Base-by-base conservation (phyloP, 2,329 filamentous ascomycete genomes). In the Cladosporium sp. region DNA sequence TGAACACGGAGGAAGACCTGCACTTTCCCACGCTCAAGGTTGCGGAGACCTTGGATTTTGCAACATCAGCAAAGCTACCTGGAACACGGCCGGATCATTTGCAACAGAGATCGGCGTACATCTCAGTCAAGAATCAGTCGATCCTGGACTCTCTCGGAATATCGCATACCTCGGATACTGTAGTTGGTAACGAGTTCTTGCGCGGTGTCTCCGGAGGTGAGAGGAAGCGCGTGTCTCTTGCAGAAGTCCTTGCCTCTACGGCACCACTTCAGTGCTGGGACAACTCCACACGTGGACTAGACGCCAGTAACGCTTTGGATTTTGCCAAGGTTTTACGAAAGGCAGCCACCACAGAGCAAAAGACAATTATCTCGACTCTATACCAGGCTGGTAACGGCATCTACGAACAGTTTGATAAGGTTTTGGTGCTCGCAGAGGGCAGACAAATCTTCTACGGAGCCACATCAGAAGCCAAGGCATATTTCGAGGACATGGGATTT, bases 301-400 rank as follows among this genome's bases (percentile, higher is more conserved):
- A 87, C 60, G 82, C 83, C 1, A 83, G 77, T 61, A 85, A 80
- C 5, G 84, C 82, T 1, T 69, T 85, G 1, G 64, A 68, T 38
- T 67, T 64, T 46, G 59, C 77, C 32, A 82, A 81, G 60, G 77
- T 79, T 1, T 67, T 86, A 13, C 74, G 84, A 5, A 77, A 80
- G 8, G 73, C 86, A 75, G 85, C 83, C 0, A 80, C 86, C 56
- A 74, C 83, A 1, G 69, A 81, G 4, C 80, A 81, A 0, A 69
- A 84, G 3, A 71, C 81, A 0, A 78, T 81, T 0, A 79, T 85
- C 44, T 80, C 84, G 7, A 84, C 82, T 0, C 72, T 86, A 0
- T 87, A 88, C 63, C 85, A 87, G 62, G 84, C 85, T 2, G 82
- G 82, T 4, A 85, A 87, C 51, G 81, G 78, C 31, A 86, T 87